Evolutionary conservation across 78 protist species (phyloP).

Genomic region (Dictyostelium purpureum): DNA sequence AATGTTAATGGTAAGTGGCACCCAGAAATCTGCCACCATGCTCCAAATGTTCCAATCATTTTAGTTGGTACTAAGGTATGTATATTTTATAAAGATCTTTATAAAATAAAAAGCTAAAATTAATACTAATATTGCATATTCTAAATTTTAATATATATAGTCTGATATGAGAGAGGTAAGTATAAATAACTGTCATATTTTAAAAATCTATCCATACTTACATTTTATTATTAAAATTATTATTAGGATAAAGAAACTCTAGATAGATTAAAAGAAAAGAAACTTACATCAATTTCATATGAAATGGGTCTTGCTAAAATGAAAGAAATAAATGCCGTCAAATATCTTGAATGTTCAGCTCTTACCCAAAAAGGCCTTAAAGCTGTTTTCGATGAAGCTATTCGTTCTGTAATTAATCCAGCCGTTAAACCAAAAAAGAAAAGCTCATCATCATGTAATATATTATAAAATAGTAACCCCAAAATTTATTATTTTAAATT

Average conservation of each 20-base stretch:
- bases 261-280: slow-evolving; percentile 56
- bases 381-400: slow-evolving; percentile 85
- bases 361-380: slow-evolving; percentile 90
- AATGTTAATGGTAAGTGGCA: slow-evolving; percentile 89
- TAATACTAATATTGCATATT: too few species aligned
- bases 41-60: slow-evolving; percentile 86
- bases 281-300: slow-evolving; percentile 23
- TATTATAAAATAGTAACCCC: slow-evolving; percentile 52
- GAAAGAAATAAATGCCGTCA: slow-evolving; percentile 65
- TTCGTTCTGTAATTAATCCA: slow-evolving; percentile 58
- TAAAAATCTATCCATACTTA: too few species aligned
- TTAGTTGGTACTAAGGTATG: slow-evolving; percentile 89
- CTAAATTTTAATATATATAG: too few species aligned
- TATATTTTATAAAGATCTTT: too few species aligned
- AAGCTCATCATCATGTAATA: slow-evolving; percentile 8
- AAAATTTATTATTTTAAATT: too few species aligned
- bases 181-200: too few species aligned
- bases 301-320: slow-evolving; percentile 47
- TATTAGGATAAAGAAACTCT: slow-evolving; percentile 36
- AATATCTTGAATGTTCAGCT: slow-evolving; percentile 95
- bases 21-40: slow-evolving; percentile 90
- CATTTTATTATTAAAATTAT: too few species aligned
- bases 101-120: too few species aligned
- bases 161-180: slow-evolving; percentile 84
- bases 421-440: slow-evolving; percentile 19